A percentile compares a stretch with the other conserved stretches of the same genome.
Conservation (phyloP, 2,329 filamentous ascomycete genomes). For the Microcyclosporella mali region DNA sequence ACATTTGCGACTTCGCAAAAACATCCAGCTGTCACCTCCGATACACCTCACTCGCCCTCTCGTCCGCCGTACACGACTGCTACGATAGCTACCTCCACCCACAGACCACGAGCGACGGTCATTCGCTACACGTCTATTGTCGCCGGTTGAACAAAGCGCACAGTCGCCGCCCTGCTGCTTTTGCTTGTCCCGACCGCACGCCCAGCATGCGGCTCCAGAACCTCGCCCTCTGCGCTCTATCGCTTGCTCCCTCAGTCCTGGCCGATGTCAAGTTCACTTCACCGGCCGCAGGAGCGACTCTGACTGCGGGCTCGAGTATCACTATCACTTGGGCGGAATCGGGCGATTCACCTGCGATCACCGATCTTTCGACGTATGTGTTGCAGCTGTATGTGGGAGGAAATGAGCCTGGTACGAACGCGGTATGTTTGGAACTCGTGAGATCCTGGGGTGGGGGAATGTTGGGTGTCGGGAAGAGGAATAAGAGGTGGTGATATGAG, state of each 20-base stretch:
- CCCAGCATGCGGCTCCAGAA: slow-evolving; percentile 5
- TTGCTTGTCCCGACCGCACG: neutral
- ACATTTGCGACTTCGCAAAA: neutral
- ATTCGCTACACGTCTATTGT: no score
- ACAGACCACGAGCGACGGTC: no score
- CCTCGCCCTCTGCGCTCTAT: slow-evolving; percentile 1
- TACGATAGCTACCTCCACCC: no score
- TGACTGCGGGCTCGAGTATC: slow-evolving; percentile 46
- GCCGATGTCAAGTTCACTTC: slow-evolving; percentile 51
- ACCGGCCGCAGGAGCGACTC: slow-evolving; percentile 46
- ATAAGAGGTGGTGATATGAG: neutral
- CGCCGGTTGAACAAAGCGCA: no score
- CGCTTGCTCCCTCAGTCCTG: slow-evolving; percentile 25
- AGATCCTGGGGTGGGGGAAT: neutral
- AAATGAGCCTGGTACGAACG: slow-evolving; percentile 39
- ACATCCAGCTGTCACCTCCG: neutral
- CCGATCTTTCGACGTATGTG: slow-evolving; percentile 50
- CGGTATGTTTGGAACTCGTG: slow-evolving; percentile 35
- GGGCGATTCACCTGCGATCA: slow-evolving; percentile 44
- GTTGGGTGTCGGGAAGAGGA: neutral
- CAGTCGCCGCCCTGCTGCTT: no score
- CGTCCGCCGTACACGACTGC: no score
- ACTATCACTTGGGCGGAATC: slow-evolving; percentile 53
- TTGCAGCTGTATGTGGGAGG: slow-evolving; percentile 58
- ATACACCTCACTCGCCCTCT: no score